A percentile compares a stretch with the other conserved stretches of the same genome.
Evolutionary conservation across 495 filamentous ascomycete species (phyloP).

Genomic region (Lepidopterella palustris): DNA sequence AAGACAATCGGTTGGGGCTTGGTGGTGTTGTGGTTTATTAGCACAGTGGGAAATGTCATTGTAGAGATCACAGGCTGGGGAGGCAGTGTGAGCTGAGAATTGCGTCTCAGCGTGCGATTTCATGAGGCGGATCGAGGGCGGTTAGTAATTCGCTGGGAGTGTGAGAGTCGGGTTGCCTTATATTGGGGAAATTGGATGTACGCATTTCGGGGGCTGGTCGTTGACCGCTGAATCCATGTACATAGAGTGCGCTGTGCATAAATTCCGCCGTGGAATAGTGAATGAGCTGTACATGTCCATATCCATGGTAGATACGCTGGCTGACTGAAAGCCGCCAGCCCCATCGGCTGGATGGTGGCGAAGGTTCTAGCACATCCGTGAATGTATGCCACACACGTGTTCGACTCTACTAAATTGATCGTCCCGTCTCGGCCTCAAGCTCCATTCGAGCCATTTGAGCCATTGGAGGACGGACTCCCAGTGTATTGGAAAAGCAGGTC

Average conservation of each 20-base stretch:
- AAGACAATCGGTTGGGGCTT: conserved; percentile 73
- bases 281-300: neutral
- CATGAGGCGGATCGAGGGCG: neutral
- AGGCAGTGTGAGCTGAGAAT: conserved; percentile 1
- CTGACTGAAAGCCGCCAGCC: neutral
- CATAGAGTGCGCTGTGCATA: no score
- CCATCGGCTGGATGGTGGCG: neutral
- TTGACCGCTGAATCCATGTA: neutral
- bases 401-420: neutral
- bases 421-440: neutral
- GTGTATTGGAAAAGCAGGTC: neutral
- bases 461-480: neutral
- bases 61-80: conserved; percentile 55
- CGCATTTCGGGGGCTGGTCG: neutral
- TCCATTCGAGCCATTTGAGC: neutral
- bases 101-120: neutral
- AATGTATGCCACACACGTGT: conserved; percentile 21
- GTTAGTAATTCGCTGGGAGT: neutral
- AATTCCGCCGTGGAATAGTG: neutral
- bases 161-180: neutral
- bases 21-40: conserved; percentile 77
- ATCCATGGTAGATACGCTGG: no score
- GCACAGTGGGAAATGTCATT: conserved; percentile 73
- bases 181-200: neutral
- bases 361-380: conserved; percentile 14